These are phyloP conservation scores for Globisporangium nunn DNA, from an alignment of 352 stramenopile species.

Conservation along the genomic window DNA sequence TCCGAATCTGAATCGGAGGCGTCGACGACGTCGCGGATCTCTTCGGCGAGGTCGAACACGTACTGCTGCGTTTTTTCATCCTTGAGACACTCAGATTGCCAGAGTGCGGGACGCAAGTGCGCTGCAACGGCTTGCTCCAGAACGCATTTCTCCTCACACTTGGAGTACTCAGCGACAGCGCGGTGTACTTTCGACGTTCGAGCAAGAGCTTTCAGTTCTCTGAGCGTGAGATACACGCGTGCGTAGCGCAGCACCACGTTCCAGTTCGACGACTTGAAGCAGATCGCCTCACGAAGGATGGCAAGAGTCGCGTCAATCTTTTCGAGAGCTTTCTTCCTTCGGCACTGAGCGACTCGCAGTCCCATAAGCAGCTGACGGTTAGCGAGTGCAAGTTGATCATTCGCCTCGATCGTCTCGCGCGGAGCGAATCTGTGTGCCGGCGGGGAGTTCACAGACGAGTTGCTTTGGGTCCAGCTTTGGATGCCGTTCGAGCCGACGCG, in stretches of 20 bases:
- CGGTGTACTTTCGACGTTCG: slow-evolving; percentile 10
- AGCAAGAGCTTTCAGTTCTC: slow-evolving; percentile 26
- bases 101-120: slow-evolving; percentile 21
- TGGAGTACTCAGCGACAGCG: slow-evolving; percentile 12
- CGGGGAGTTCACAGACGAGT: slow-evolving; percentile 24
- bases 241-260: slow-evolving; percentile 18
- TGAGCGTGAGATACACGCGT: slow-evolving; percentile 32
- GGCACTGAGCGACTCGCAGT: slow-evolving; percentile 55
- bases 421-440: slow-evolving; percentile 62
- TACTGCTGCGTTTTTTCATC: slow-evolving; percentile 40
- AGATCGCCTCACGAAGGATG: slow-evolving; percentile 37
- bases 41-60: slow-evolving; percentile 47
- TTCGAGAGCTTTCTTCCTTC: slow-evolving; percentile 41
- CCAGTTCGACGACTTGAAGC: slow-evolving; percentile 21
- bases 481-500: slow-evolving; percentile 22
- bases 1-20: slow-evolving; percentile 32
- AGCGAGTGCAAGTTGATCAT: slow-evolving; percentile 52
- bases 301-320: slow-evolving; percentile 51
- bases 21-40: slow-evolving; percentile 32
- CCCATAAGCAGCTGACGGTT: slow-evolving; percentile 66
- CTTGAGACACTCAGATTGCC: slow-evolving; percentile 41
- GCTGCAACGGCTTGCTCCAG: slow-evolving; percentile 12
- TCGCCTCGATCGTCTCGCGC: slow-evolving; percentile 50
- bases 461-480: background rate
- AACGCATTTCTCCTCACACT: slow-evolving; percentile 26